Evolutionary conservation across 148 eudicot species (phyloP).

Genomic region (Limonium bicolor): DNA sequence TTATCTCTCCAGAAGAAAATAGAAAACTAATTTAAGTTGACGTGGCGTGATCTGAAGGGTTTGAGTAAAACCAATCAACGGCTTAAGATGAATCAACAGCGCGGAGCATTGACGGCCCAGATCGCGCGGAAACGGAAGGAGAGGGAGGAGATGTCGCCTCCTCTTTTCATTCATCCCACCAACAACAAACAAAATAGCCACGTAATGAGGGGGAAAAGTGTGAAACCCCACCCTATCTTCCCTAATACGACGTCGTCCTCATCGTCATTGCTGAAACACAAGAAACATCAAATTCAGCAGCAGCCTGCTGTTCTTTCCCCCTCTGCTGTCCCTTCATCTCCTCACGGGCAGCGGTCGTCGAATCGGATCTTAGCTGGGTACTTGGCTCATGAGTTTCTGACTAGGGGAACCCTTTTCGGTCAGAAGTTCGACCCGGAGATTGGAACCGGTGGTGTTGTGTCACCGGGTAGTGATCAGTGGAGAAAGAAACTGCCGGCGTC

Average conservation of each 20-base stretch:
- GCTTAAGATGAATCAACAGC: constrained; percentile 42
- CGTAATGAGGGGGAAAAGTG: background rate
- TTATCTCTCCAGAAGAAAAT: background rate
- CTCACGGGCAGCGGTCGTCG: constrained; percentile 11
- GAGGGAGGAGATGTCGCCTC: constrained; percentile 17
- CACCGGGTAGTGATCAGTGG: constrained; percentile 11
- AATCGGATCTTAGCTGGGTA: constrained; percentile 61
- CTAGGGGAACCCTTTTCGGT: constrained; percentile 55
- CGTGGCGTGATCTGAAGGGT: background rate
- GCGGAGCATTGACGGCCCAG: constrained; percentile 22
- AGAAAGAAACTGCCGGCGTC: constrained; percentile 6
- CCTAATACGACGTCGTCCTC: constrained; percentile 7
- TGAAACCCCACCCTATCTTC: background rate
- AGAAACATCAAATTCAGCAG: too few relatives aligned
- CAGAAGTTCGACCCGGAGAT: constrained; percentile 40
- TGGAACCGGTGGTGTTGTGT: background rate
- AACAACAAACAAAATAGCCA: constrained; percentile 2
- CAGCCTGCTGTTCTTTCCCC: too few relatives aligned
- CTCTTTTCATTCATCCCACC: background rate
- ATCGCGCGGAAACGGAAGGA: constrained; percentile 53
- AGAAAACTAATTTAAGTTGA: constrained; percentile 1
- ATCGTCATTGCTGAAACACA: constrained; percentile 14
- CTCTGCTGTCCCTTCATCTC: too few relatives aligned
- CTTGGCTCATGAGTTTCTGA: constrained; percentile 62
- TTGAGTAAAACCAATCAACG: constrained; percentile 17